Conservation (phyloP, 2,329 filamentous ascomycete genomes). For the Neofusicoccum ribis region DNA sequence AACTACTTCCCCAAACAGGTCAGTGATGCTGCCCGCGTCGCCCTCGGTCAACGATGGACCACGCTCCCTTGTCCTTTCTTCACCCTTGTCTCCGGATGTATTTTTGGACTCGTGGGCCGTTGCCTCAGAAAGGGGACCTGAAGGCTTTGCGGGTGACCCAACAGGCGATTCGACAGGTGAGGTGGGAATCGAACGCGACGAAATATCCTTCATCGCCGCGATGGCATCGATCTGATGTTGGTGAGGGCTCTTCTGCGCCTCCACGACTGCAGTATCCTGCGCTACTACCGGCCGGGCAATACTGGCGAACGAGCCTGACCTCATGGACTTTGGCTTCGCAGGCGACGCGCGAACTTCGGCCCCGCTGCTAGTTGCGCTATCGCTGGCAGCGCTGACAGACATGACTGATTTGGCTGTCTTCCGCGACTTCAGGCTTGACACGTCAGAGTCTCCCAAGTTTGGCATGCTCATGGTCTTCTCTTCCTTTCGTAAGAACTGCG, state of each 20-base stretch:
- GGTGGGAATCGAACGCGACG: conserved; percentile 60
- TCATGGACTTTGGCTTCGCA: conserved; percentile 52
- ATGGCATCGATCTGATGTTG: conserved; percentile 62
- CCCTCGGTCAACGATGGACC: conserved; percentile 5
- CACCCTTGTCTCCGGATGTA: conserved; percentile 2
- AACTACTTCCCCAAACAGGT: conserved; percentile 5
- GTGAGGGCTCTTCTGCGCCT: conserved; percentile 54
- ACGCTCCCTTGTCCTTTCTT: not conserved
- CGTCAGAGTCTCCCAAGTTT: conserved; percentile 22
- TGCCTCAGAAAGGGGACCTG: not conserved
- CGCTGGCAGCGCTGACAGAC: not conserved
- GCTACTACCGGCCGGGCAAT: conserved; percentile 66
- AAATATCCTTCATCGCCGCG: conserved; percentile 67
- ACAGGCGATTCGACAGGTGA: conserved; percentile 53
- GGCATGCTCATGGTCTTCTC: conserved; percentile 28
- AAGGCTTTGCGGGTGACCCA: conserved; percentile 38
- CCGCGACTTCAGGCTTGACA: conserved; percentile 24
- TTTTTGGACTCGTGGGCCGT: not conserved
- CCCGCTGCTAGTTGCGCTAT: conserved; percentile 5
- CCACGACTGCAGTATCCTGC: conserved; percentile 66
- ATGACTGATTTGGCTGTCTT: conserved; percentile 25
- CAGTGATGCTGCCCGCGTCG: not conserved
- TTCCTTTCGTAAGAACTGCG: not conserved
- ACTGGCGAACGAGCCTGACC: conserved; percentile 63
- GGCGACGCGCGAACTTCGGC: not conserved